A percentile compares a stretch with the other conserved stretches of the same genome.
Conservation (phyloP, 441 rosid genomes). For the Geranium incanum region DNA sequence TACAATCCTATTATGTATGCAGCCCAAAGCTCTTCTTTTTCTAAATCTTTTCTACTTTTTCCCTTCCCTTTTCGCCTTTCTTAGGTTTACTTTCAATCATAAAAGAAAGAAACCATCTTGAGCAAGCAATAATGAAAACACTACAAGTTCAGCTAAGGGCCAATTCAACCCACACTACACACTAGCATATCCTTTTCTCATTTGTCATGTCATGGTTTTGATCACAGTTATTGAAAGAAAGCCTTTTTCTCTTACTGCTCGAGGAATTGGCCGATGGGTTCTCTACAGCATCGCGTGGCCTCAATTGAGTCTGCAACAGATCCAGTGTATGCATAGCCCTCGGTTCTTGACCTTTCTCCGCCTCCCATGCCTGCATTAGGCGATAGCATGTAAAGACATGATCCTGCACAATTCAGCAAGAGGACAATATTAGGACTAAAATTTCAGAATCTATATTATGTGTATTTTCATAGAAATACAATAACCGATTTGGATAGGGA, state of each 20-base stretch:
- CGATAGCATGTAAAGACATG: conserved; percentile 42
- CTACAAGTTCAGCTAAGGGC: conserved; percentile 2
- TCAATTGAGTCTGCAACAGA: conserved; percentile 19
- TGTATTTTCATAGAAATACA: no score
- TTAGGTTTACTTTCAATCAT: neutral
- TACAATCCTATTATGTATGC: conserved; percentile 21
- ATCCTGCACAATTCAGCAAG: conserved; percentile 32
- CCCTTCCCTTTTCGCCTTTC: conserved; percentile 13
- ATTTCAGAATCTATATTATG: no score
- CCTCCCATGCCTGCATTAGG: conserved; percentile 33
- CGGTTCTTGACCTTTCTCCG: conserved; percentile 17
- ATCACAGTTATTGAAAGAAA: conserved; percentile 25
- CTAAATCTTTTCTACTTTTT: conserved; percentile 6
- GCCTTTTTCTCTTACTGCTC: conserved; percentile 36
- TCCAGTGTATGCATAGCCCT: conserved; percentile 18
- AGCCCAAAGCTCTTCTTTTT: conserved; percentile 20
- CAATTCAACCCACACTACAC: neutral
- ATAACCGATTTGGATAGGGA: neutral
- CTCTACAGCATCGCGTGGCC: conserved; percentile 17
- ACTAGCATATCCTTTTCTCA: conserved; percentile 19
- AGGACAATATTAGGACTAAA: neutral
- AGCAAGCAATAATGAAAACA: neutral
- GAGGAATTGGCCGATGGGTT: conserved; percentile 26
- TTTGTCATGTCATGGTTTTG: conserved; percentile 15
- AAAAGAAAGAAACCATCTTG: neutral